Conservation (phyloP, 805 yeast genomes). For the Ascoidea rubescens region DNA sequence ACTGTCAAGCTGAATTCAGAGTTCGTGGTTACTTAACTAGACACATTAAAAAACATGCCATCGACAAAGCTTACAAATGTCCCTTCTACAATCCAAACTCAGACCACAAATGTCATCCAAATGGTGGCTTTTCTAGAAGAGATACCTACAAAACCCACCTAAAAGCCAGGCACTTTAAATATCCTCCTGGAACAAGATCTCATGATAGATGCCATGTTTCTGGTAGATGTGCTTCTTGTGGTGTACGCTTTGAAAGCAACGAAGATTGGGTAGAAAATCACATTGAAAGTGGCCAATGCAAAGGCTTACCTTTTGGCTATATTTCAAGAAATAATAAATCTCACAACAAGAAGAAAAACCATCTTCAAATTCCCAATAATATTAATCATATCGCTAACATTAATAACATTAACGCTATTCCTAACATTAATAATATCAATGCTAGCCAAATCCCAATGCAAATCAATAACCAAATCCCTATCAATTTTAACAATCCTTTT, state of each 20-base stretch:
- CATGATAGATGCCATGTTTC: slow-evolving; percentile 51
- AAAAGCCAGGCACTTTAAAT: slow-evolving; percentile 78
- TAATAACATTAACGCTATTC: background rate
- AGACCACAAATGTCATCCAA: slow-evolving; percentile 47
- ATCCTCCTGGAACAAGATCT: slow-evolving; percentile 78
- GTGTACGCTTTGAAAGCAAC: slow-evolving; percentile 45
- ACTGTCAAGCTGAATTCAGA: slow-evolving; percentile 76
- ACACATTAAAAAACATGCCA: slow-evolving; percentile 70
- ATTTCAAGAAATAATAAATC: slow-evolving; percentile 20
- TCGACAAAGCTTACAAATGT: slow-evolving; percentile 61
- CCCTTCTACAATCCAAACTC: slow-evolving; percentile 39
- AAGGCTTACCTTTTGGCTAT: slow-evolving; percentile 25
- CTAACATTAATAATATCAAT: slow-evolving; percentile 4
- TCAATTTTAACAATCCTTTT: too few relatives aligned
- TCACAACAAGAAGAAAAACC: slow-evolving; percentile 19
- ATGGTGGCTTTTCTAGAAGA: slow-evolving; percentile 79
- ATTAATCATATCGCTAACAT: background rate
- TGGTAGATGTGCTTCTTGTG: slow-evolving; percentile 75
- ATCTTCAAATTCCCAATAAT: slow-evolving; percentile 2
- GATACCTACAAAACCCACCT: slow-evolving; percentile 88
- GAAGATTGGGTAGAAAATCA: slow-evolving; percentile 73
- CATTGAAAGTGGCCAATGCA: slow-evolving; percentile 63
- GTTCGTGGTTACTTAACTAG: slow-evolving; percentile 77
- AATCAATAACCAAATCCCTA: too few relatives aligned
- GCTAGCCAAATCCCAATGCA: slow-evolving; percentile 3